Evolutionary conservation across 805 yeast species (phyloP), one percentile per base, ranked within the genome.

Genomic region (Zygosaccharomyces bailii): DNA sequence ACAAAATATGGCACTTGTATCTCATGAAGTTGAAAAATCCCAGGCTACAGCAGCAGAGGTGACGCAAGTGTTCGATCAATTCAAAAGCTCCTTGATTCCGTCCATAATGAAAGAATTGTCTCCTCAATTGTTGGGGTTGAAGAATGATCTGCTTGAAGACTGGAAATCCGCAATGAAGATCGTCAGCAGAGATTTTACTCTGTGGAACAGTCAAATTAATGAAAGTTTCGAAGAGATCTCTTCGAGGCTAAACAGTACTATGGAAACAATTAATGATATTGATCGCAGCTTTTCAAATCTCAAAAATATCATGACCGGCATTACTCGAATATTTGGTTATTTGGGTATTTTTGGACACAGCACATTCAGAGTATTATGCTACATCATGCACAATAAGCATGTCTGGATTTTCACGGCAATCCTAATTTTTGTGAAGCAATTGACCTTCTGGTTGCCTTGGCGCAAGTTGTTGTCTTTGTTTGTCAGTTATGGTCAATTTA

Each of bases 121-220:
- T 17, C 49, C 53, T 71, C 34, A 72, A 52, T 47, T 71, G 66
- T 21, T 59, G 50, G 33, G 70, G 50, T 36, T 71, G 59, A 30
- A 69, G 47, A 45, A 59, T 39, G 41, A 41, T 8, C 20, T 58
- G 8, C 13, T 50, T 6, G 10, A 27, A 9, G 53, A 51, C 10
- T 46, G 58, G 53, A 34, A 44, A 27, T 27, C 35, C 1, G 43
- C 50, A 7, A 51, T 48, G 4, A 25, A 31, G 5, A 18, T 41
- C 2, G 8, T 57, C 9, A 40, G 34, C 5, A 43, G 32, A n/a
- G 55, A 57, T 29, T 30, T 55, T 7, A 32, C 39, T 5, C n/a
- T 37, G 5, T 54, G 59, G 61, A 50, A 49, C 38, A 36, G 42
- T 4, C 45, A 48, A 24, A 32, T 59, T 6, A 38, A 44, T 31